Evolutionary conservation across 2,329 filamentous ascomycete species (phyloP).

Genomic region (Epichloe gansuensis): DNA sequence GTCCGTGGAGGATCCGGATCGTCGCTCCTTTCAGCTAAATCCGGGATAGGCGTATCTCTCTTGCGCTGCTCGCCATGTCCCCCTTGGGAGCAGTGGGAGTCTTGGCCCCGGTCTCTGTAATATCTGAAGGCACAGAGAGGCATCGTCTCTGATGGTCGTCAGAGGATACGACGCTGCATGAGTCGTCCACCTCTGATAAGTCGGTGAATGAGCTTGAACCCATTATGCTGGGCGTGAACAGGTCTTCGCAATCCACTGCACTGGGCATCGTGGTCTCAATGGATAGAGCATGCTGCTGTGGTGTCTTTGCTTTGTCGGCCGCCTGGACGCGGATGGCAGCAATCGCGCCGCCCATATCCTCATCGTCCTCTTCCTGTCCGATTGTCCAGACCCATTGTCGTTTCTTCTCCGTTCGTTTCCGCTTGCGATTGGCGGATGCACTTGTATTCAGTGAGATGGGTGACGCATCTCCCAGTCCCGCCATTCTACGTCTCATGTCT

Average conservation of each 20-base stretch:
- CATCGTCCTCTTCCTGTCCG: slow-evolving; percentile 37
- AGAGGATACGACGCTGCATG: slow-evolving; percentile 27
- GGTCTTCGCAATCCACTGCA: slow-evolving; percentile 15
- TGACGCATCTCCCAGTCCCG: slow-evolving; percentile 30
- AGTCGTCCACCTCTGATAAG: slow-evolving; percentile 33
- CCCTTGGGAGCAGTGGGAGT: slow-evolving; percentile 25
- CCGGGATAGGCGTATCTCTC: slow-evolving; percentile 15
- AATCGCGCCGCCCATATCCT: slow-evolving; percentile 30
- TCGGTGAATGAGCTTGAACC: slow-evolving; percentile 20
- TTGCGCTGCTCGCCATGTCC: slow-evolving; percentile 3
- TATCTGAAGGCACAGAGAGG: slow-evolving; percentile 9
- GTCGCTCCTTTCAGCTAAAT: slow-evolving; percentile 8
- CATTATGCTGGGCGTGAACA: slow-evolving; percentile 30
- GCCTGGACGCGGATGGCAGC: slow-evolving; percentile 26
- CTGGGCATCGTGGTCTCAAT: not conserved
- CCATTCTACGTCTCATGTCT: slow-evolving; percentile 48
- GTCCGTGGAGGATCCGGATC: not conserved
- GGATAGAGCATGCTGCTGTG: not conserved
- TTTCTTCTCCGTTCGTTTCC: slow-evolving; percentile 46
- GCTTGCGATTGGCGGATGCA: slow-evolving; percentile 36
- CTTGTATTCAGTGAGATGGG: slow-evolving; percentile 27
- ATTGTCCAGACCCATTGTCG: slow-evolving; percentile 57
- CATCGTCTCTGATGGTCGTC: slow-evolving; percentile 16
- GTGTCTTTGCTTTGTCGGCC: not conserved
- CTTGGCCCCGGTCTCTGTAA: slow-evolving; percentile 23